Base-by-base conservation (phyloP, 192 early-diverging fungal genomes). In the Oehlia diaphana region DNA sequence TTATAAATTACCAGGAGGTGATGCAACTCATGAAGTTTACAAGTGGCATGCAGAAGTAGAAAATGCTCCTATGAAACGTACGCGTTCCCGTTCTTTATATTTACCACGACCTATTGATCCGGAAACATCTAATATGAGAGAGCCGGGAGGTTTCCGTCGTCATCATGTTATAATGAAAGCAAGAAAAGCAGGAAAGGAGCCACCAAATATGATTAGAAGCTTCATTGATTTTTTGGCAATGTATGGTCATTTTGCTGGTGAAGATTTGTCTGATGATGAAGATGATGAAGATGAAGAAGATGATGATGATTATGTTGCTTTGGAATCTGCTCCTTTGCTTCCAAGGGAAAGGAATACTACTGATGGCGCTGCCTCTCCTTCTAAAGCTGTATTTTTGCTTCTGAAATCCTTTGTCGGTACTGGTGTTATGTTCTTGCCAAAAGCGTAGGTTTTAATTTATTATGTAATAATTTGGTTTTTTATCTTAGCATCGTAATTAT, bases 161-260 rank as follows among this genome's bases (percentile, higher is more conserved):
- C 92, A 95, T 83, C 95, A 96, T 84, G 82, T 98, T 61, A 88
- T 89, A 9, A 86, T 90, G 72, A 90, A 95, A 66, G 94, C 94
- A 13, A 82, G 86, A 35, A 83, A 86, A 44, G 86, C 88, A 75
- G 95, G 94, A 53, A 88, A 89, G 31, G 81, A 81, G 19, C 85
- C 81, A 70, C 94, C 93, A 0, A 92, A 93, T 70, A 90, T 91
- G 33, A 83, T 96, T 78, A 97, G 90, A n/a, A 97, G 93, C 83
- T 99, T 97, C 89, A 89, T 97, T 42, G 97, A 98, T 82, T 97
- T 97, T 80, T 88, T 98, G 75, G 93, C 92, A 28, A 86, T 98
- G 79, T 97, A 94, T 74, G 96, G 95, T 66, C 96, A 95, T 82
- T 98, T 96, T 87, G 97, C 94, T 39, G 97, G 96, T 63, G 97